These are phyloP conservation scores for Nitzschia sp. DNA, from an alignment of 108 stramenopile genomes.

Conservation along the genomic window DNA sequence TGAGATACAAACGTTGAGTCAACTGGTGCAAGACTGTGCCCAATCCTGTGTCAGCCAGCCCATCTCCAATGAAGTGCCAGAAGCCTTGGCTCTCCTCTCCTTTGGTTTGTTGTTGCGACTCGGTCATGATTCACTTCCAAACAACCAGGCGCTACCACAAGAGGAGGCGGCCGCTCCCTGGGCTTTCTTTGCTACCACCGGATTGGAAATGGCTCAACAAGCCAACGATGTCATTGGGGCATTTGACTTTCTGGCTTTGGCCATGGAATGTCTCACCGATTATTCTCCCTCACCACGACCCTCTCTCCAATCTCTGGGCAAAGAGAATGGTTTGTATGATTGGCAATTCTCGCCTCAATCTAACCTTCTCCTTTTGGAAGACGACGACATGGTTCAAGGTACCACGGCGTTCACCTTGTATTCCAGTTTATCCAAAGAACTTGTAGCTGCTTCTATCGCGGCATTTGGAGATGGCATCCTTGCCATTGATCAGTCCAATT, in stretches of 20 bases:
- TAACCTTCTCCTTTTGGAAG: slow-evolving; percentile 10
- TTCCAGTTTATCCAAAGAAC: slow-evolving; percentile 62
- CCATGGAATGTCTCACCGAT: slow-evolving; percentile 39
- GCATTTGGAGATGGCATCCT: slow-evolving; percentile 35
- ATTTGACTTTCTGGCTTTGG: slow-evolving; percentile 47
- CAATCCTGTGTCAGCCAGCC: slow-evolving; percentile 15
- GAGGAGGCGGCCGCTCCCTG: slow-evolving; percentile 7
- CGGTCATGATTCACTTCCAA: slow-evolving; percentile 20
- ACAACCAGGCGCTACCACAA: slow-evolving; percentile 6
- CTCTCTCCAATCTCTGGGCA: neutral
- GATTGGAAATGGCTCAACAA: slow-evolving; percentile 33
- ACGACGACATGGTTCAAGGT: slow-evolving; percentile 1
- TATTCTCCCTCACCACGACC: neutral
- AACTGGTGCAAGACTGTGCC: neutral
- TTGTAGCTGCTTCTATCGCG: slow-evolving; percentile 52
- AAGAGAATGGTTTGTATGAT: slow-evolving; percentile 24
- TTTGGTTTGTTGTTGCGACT: slow-evolving; percentile 63
- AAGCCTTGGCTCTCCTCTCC: slow-evolving; percentile 51
- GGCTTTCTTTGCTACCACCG: slow-evolving; percentile 31
- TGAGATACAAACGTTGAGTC: slow-evolving; percentile 31
- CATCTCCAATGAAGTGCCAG: slow-evolving; percentile 20
- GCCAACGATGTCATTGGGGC: slow-evolving; percentile 61
- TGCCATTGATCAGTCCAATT: slow-evolving; percentile 18
- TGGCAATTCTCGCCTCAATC: slow-evolving; percentile 28
- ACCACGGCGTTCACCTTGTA: slow-evolving; percentile 39